phyloP scores from a whole-genome alignment of 2,329 filamentous ascomycete genomes.

The Sarocladium strictum region DNA sequence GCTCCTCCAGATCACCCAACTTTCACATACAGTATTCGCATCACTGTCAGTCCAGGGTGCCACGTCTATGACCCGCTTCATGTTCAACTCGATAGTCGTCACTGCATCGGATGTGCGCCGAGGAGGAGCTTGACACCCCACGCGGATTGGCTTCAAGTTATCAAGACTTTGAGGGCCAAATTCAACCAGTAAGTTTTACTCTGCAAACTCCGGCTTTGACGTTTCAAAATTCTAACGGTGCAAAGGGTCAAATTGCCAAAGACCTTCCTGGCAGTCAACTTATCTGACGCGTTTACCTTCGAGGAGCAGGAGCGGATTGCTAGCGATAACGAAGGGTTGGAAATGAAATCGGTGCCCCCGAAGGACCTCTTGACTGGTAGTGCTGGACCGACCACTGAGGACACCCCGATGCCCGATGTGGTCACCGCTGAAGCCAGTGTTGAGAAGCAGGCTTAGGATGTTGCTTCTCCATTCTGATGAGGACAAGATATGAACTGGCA shows the following conservation, averaged over 20 bases:
- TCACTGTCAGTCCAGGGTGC: conserved; percentile 91
- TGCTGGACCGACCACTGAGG: not conserved
- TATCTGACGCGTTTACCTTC: conserved; percentile 57
- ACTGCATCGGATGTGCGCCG: conserved; percentile 93
- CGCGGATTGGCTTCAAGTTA: conserved; percentile 93
- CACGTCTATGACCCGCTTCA: conserved; percentile 95
- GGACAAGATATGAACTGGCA: no score
- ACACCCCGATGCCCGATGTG: not conserved
- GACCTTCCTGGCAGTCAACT: conserved; percentile 58
- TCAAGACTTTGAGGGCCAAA: conserved; percentile 88
- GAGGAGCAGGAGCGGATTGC: conserved; percentile 49
- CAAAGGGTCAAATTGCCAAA: conserved; percentile 59
- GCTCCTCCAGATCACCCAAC: conserved; percentile 51
- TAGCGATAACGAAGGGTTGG: conserved; percentile 40
- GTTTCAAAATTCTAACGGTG: conserved; percentile 1
- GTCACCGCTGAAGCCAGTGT: not conserved
- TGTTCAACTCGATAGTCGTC: conserved; percentile 91
- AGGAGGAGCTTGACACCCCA: conserved; percentile 84
- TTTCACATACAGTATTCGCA: conserved; percentile 93
- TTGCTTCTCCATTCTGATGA: no score
- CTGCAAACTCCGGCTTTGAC: conserved; percentile 14
- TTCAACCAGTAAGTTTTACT: conserved; percentile 73
- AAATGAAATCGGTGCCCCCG: conserved; percentile 36
- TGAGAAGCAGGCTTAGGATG: not conserved
- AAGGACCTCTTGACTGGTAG: conserved; percentile 21